Evolutionary conservation across 192 early-diverging fungal species (phyloP).

Genomic region (Coemansia sp.): DNA sequence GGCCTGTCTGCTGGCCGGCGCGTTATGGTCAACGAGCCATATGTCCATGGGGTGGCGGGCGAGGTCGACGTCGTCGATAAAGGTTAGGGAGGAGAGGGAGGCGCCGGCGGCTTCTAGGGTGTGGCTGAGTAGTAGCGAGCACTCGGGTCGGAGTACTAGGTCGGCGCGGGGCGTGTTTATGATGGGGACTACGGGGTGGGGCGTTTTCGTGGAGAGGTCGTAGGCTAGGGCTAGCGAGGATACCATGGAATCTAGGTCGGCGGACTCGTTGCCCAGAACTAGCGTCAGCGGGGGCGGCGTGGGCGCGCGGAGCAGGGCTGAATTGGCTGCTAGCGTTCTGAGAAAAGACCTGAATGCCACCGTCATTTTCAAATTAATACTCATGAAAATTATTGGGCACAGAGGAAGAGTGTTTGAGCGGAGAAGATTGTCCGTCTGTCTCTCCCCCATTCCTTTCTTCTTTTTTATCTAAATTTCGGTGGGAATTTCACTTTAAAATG

Average conservation of each 20-base stretch:
- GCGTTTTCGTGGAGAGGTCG: constrained; percentile 7
- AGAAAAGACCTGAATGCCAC: not conserved
- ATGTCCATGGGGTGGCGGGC: not conserved
- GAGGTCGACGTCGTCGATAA: constrained; percentile 41
- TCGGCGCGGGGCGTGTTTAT: constrained; percentile 39
- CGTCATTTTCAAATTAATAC: not conserved
- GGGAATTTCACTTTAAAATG: not conserved
- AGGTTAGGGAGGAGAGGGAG: constrained; percentile 19
- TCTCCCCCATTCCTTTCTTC: not conserved
- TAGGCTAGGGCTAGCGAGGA: constrained; percentile 47
- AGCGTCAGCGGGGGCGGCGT: constrained; percentile 12
- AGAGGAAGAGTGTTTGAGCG: too few relatives aligned
- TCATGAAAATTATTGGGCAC: too few relatives aligned
- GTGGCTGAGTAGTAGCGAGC: constrained; percentile 15
- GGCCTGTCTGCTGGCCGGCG: constrained; percentile 31
- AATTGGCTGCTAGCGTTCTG: not conserved
- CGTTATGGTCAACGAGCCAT: constrained; percentile 50
- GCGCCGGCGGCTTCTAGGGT: constrained; percentile 5
- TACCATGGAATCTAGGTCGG: constrained; percentile 53
- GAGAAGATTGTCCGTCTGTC: too few relatives aligned
- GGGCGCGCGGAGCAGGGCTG: not conserved
- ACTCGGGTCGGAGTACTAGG: constrained; percentile 41
- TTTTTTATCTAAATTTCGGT: not conserved
- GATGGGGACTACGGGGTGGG: constrained; percentile 22
- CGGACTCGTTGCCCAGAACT: constrained; percentile 53